Base-by-base conservation (phyloP, 768 basidiomycete genomes). In the Wakefieldia striispora region DNA sequence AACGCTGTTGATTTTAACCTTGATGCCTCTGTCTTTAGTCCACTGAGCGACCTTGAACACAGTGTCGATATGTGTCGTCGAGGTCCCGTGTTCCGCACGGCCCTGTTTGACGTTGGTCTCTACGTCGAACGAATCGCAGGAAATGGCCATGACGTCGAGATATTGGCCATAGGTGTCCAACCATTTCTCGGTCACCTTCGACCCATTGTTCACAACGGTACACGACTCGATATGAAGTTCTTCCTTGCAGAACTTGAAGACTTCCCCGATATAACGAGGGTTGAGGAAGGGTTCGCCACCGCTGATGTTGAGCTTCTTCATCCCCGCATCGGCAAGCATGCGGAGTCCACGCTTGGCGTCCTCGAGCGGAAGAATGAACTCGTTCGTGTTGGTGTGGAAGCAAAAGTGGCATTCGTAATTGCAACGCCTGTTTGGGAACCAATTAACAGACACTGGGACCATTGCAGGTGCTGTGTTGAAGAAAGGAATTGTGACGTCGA, bases 151-250 rank as follows among this genome's bases (percentile, higher is more conserved):
- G 26, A 74, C 60, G 26, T 74, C 72, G 23, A 74, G 51, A 47
- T 70, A 74, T 54, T 61, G 38, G 1, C 74, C 71, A 26, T 72
- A 75, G 5, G 56, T 60, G 36, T 71, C 69, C 17, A 75, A 31
- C 73, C 73, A 75, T 47, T 61, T 68, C 40, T 73, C 68, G 0
- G 72, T 73, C 21, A 75, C 74, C 57, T 71, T 74, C 11, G 71
- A 73, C 0, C 70, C 71, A 39, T 70, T 70, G 57, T 46, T 67
- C 27, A 70, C 67, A 20, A 70, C 62, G 6, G 67, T 62, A 27
- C 66, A 71, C 6, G 71, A 68, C 35, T 72, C 71, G 27, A 74
- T 47, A 1, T 47, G 29, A 1, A 73, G 63, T 5, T 72, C 69
- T 23, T 72, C 69, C 47, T 72, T 72, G 47, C 69, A 70, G 40